Conservation (phyloP, 805 yeast species). For the Yarrowia phangngaensis region DNA sequence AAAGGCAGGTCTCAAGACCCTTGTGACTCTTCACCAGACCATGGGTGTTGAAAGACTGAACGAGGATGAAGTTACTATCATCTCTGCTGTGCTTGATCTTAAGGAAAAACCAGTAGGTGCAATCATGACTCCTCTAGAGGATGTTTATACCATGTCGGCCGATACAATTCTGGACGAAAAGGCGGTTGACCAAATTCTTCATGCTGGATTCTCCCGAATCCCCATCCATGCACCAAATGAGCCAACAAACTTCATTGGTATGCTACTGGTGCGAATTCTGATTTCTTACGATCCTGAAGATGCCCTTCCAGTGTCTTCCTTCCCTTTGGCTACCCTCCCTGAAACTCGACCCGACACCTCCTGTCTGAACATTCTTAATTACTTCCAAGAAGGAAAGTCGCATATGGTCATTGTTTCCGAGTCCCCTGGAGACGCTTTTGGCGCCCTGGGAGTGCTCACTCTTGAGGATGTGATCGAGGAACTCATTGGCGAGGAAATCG, state of each 20-base stretch:
- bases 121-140: slow-evolving; percentile 91
- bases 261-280: slow-evolving; percentile 86
- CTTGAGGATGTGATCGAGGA: slow-evolving; percentile 98
- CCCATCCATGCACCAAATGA: slow-evolving; percentile 90
- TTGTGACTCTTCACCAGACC: slow-evolving; percentile 86
- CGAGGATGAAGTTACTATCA: slow-evolving; percentile 93
- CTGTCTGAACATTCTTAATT: slow-evolving; percentile 86
- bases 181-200: slow-evolving; percentile 82
- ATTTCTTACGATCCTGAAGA: slow-evolving; percentile 97
- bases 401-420: slow-evolving; percentile 94
- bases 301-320: slow-evolving; percentile 82
- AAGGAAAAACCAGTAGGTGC: slow-evolving; percentile 83
- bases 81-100: slow-evolving; percentile 86
- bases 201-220: slow-evolving; percentile 91
- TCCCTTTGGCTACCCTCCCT: slow-evolving; percentile 93
- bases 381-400: slow-evolving; percentile 95
- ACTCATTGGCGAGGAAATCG: slow-evolving; percentile 94
- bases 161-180: slow-evolving; percentile 77
- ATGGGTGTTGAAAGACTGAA: slow-evolving; percentile 94
- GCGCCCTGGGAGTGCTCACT: slow-evolving; percentile 83
- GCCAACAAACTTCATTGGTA: slow-evolving; percentile 87
- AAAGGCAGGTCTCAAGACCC: slow-evolving; percentile 86
- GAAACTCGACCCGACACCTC: slow-evolving; percentile 91
- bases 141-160: slow-evolving; percentile 83
- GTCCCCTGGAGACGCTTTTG: slow-evolving; percentile 67